A percentile compares a stretch with the other conserved stretches of the same genome.
Conservation (phyloP, 441 rosid genomes). For the Adansonia rubrostipa region DNA sequence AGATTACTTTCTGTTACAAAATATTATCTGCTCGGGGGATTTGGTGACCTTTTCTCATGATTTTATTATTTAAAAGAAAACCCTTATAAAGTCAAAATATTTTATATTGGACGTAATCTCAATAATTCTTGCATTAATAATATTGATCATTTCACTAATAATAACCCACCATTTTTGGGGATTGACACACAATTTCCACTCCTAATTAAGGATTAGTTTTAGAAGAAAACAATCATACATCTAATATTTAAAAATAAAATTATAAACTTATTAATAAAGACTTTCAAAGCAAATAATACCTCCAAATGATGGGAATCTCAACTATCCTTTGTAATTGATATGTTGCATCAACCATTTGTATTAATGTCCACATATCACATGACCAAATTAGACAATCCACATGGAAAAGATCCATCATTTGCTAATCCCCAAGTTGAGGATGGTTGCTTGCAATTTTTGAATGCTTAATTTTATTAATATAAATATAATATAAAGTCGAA, state of each 20-base stretch:
- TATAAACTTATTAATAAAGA: neutral
- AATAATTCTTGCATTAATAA: too few species aligned
- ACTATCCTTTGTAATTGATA: neutral
- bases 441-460: conserved; percentile 30
- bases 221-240: neutral
- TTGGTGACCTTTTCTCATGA: too few species aligned
- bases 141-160: too few species aligned
- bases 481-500: neutral
- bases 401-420: conserved; percentile 47
- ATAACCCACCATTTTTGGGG: too few species aligned
- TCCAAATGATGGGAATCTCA: neutral
- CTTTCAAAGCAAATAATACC: neutral
- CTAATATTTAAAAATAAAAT: neutral
- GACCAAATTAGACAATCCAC: conserved; percentile 50
- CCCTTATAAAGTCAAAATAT: too few species aligned
- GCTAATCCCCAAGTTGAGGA: conserved; percentile 32
- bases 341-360: neutral
- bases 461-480: conserved; percentile 22
- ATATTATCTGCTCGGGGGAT: too few species aligned
- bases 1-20: too few species aligned
- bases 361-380: conserved; percentile 49
- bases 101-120: too few species aligned
- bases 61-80: too few species aligned
- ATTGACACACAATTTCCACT: neutral
- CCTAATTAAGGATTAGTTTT: neutral